Evolutionary conservation across 2,329 filamentous ascomycete genomes (phyloP).

Genomic region (Rhynchosporium secalis): DNA sequence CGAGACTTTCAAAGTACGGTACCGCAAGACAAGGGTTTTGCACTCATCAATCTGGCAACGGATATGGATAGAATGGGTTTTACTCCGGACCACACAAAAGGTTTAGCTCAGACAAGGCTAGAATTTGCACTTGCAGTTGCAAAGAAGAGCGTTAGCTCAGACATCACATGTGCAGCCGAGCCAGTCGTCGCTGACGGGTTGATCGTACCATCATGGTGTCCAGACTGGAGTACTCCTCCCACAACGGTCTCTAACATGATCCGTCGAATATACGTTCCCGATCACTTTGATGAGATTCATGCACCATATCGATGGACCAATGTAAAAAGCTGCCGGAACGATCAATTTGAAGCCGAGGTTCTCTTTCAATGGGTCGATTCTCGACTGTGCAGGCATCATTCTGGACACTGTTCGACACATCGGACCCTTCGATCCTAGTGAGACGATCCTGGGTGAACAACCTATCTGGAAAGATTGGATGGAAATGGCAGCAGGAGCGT

Average conservation of each 20-base stretch:
- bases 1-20: slow-evolving; percentile 21
- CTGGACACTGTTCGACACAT: slow-evolving; percentile 15
- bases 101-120: slow-evolving; percentile 6
- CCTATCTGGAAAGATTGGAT: slow-evolving; percentile 13
- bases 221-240: slow-evolving; percentile 21
- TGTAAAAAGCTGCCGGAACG: slow-evolving; percentile 10
- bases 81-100: slow-evolving; percentile 14
- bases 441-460: not conserved
- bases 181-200: not conserved
- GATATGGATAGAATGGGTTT: slow-evolving; percentile 16
- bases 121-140: slow-evolving; percentile 18
- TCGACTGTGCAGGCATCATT: slow-evolving; percentile 15
- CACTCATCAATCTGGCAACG: slow-evolving; percentile 18
- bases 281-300: slow-evolving; percentile 16
- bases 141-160: slow-evolving; percentile 10
- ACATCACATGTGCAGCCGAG: slow-evolving; percentile 21
- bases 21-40: slow-evolving; percentile 22
- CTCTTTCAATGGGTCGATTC: slow-evolving; percentile 4
- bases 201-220: slow-evolving; percentile 13
- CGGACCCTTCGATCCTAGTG: not conserved
- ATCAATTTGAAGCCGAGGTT: not conserved
- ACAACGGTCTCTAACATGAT: slow-evolving; percentile 16
- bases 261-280: slow-evolving; percentile 12
- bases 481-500: slow-evolving; percentile 7
- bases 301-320: slow-evolving; percentile 12